Base-by-base conservation (phyloP, 768 basidiomycete genomes). In the Tricholoma furcatifolium region DNA sequence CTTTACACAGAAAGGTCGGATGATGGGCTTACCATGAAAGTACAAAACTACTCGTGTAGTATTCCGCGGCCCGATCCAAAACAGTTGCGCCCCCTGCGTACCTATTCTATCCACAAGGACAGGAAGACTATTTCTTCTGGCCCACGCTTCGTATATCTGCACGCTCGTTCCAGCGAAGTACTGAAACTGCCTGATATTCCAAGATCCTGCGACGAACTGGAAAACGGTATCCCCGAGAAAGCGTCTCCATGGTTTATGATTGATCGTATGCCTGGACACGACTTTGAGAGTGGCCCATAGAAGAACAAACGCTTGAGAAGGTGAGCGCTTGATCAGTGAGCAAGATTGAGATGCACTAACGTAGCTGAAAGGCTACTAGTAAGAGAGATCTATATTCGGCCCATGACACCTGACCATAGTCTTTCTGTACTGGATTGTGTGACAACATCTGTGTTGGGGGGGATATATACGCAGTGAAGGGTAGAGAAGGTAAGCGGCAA, bases 61-160 rank as follows among this genome's bases (percentile, higher is more conserved):
- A 21, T 63, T 58, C 44, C 63, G 67, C 15, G 58, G 56, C 12
- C 68, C 67, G 39, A 73, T 57, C 73, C 73, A 74, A n/a, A 71
- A 31, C 15, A 73, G 48, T 30, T 62, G 54, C 20, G 64, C 60
- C 21, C 62, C 31, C 60, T 57, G 18, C 34, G 43, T 51, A 24
- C 62, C 64, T 5, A 72, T 43, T n/a, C 67, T 65, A 15, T 71
- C 70, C 27, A 69, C 56, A 7, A 47, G 30, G 2, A 42, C 24
- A n/a, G 60, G 54, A 36, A 67, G 47, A 14, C 57, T 51, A 17
- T 61, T 52, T 30, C 46, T 43, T 50, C 60, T 65, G 9, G 56
- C 50, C 65, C 65, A 73, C 2, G 34, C 35, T 32, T 60, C 12
- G 43, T 68, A 70, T 9, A 61, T 58, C 2, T 51, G 44, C 17